phyloP scores from a whole-genome alignment of 2,329 filamentous ascomycete species.

The Chalaropsis thielavioides region DNA sequence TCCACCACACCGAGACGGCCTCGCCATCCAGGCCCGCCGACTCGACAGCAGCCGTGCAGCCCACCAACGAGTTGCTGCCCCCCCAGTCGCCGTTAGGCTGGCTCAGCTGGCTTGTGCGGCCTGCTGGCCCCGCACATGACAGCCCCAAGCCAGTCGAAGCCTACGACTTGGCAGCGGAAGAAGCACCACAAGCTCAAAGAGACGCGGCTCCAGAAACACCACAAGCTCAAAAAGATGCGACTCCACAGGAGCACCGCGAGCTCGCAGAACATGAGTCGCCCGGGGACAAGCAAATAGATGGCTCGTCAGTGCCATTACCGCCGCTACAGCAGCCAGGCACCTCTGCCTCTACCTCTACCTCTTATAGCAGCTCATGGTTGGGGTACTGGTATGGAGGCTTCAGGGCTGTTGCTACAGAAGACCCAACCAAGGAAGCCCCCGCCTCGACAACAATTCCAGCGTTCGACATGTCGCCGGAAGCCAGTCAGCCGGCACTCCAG shows the following conservation, averaged over 20 bases:
- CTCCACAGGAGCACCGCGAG: neutral
- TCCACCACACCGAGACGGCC: no score
- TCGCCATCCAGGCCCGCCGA: neutral
- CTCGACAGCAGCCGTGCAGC: neutral
- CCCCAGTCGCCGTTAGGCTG: constrained; percentile 30
- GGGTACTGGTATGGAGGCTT: neutral
- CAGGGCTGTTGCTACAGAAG: neutral
- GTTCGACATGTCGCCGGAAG: neutral
- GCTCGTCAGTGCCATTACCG: neutral
- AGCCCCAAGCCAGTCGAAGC: neutral
- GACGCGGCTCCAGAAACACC: neutral
- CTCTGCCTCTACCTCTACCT: neutral
- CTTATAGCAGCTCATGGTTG: neutral
- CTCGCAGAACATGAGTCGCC: neutral
- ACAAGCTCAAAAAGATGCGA: neutral
- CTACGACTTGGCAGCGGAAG: neutral
- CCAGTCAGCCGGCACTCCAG: neutral
- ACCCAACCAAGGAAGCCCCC: neutral
- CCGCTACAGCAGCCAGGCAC: neutral
- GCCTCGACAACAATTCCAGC: neutral
- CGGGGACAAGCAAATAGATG: neutral
- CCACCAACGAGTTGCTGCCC: neutral
- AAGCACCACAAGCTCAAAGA: neutral
- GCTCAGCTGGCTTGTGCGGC: constrained; percentile 38
- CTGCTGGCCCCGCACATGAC: constrained; percentile 21